Conservation (phyloP, 2,329 filamentous ascomycete genomes). For the Proliferodiscus dingleyae region DNA sequence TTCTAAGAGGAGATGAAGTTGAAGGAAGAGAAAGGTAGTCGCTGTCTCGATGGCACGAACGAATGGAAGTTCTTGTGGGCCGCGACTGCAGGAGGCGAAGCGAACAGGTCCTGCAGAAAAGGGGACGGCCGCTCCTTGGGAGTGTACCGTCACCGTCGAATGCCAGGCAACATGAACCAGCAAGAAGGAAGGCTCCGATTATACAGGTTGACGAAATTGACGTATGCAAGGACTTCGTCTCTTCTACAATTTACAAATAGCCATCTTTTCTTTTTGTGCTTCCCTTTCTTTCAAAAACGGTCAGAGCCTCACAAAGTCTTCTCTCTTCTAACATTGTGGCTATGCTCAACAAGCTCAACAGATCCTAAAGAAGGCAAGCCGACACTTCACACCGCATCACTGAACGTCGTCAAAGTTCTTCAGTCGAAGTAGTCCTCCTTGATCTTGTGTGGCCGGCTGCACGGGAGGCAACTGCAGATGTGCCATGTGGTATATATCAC, state of each 20-base stretch:
- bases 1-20: constrained; percentile 15
- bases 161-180: too few relatives aligned
- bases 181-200: too few relatives aligned
- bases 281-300: too few relatives aligned
- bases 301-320: not conserved
- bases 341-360: constrained; percentile 1
- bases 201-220: constrained; percentile 1
- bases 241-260: not conserved
- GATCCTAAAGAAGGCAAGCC: constrained; percentile 5
- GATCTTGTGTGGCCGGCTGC: constrained; percentile 12
- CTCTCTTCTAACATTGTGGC: not conserved
- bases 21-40: constrained; percentile 13
- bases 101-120: constrained; percentile 10
- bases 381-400: constrained; percentile 8
- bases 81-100: constrained; percentile 30
- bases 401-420: not conserved
- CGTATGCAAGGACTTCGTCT: not conserved
- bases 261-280: too few relatives aligned
- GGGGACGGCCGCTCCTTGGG: constrained; percentile 6
- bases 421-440: constrained; percentile 3
- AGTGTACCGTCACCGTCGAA: too few relatives aligned
- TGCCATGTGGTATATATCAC: constrained; percentile 1
- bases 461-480: constrained; percentile 14
- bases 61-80: constrained; percentile 21
- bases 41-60: constrained; percentile 16